Base-by-base conservation (phyloP, 805 yeast species). In the Monosporozyma servazzii region DNA sequence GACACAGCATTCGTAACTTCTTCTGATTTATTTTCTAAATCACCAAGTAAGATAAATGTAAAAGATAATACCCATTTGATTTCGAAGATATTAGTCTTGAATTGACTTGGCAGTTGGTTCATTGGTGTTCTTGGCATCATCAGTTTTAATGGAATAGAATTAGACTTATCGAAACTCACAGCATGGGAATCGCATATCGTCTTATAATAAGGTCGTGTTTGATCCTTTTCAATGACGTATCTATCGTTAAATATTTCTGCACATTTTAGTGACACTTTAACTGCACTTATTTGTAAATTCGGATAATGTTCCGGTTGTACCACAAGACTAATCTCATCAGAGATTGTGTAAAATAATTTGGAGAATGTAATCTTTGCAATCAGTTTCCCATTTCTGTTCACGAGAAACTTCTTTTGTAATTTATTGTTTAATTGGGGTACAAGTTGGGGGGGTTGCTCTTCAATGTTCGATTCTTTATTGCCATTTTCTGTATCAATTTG, bases 281-380 rank as follows among this genome's bases (percentile, higher is more conserved):
- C 58, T 0, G 75, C 76, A 7, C 72, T 72, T 2, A 77, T 65
- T 51, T 71, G 75, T 36, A 51, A 55, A 1, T 70, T 63, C 11
- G 64, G 46, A 13, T 43, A 48, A 4, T 33, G 48, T 20, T 63
- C 54, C 20, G 74, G 70, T 54, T 66, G 72, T 42, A 73, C 58
- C 18, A 58, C 60, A 7, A 77, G 54, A 20, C 71, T 69, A 8
- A 81, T 66, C 17, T 71, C 70, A 43, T 77, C 82, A 1, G 80
- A 76, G 3, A 72, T 64, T 18, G 75, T 69, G 53, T 71, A 75
- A 40, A 70, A 67, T 2, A 71, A 64, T 53, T 71, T 73, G 7
- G 77, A 70, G 27, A 75, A 62, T 1, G 59, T 51, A 18, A 76
- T 45, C 17, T 64, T 68, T 0, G 79, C 75, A 8, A 79, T 67